phyloP scores from a whole-genome alignment of 108 stramenopile genomes.

The Nannochloropsis oceanica region DNA sequence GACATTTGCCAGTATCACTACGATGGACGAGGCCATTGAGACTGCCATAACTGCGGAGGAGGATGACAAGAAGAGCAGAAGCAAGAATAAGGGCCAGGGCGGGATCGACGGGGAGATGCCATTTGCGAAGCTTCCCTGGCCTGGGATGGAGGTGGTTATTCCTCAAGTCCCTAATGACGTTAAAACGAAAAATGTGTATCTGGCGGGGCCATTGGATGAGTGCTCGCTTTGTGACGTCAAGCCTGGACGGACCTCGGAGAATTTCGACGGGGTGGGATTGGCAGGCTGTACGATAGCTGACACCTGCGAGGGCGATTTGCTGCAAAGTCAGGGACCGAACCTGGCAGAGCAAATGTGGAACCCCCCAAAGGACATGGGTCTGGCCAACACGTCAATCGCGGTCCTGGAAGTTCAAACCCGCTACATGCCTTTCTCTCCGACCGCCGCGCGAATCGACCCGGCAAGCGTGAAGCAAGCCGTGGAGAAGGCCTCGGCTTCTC shows the following conservation, averaged over 20 bases:
- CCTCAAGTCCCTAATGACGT: background rate
- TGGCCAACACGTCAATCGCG: background rate
- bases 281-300: background rate
- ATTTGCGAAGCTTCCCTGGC: background rate
- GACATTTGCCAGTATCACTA: background rate
- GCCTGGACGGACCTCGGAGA: background rate
- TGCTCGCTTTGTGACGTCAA: background rate
- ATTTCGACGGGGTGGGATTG: background rate
- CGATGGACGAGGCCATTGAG: background rate
- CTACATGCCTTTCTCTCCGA: background rate
- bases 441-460: background rate
- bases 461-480: background rate
- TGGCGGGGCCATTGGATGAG: background rate
- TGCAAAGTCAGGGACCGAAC: too few relatives aligned
- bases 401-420: background rate
- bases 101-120: too few relatives aligned
- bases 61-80: background rate
- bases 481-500: background rate
- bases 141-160: background rate
- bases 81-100: too few relatives aligned
- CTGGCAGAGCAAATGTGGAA: background rate
- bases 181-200: background rate
- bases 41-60: background rate
- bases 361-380: background rate
- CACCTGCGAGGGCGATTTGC: background rate